Evolutionary conservation across 2,329 filamentous ascomycete species (phyloP).

Genomic region (Onygenales sp.): DNA sequence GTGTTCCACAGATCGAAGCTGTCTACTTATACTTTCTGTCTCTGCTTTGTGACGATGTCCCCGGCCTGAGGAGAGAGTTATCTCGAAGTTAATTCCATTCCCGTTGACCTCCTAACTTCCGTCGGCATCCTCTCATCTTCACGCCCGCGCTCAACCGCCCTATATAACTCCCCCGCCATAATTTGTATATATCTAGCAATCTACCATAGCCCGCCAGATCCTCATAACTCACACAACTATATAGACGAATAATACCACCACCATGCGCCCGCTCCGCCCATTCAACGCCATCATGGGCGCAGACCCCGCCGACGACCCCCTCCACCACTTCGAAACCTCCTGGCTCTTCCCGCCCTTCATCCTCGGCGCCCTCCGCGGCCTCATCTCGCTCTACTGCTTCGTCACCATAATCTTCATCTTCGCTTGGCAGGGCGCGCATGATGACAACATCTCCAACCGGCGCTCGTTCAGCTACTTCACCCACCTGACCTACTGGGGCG

Average conservation of each 20-base stretch:
- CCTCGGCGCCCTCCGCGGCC: slow-evolving; percentile 36
- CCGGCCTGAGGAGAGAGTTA: too few species aligned
- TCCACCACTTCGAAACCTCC: slow-evolving; percentile 66
- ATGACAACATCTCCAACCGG: slow-evolving; percentile 38
- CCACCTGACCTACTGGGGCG: slow-evolving; percentile 69
- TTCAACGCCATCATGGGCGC: slow-evolving; percentile 23
- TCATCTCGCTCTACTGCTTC: slow-evolving; percentile 56
- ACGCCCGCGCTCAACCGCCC: too few species aligned
- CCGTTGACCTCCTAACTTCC: too few species aligned
- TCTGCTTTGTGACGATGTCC: too few species aligned
- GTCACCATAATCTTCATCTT: slow-evolving; percentile 59
- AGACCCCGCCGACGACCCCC: slow-evolving; percentile 33
- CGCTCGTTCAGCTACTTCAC: slow-evolving; percentile 74
- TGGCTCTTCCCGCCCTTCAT: slow-evolving; percentile 60
- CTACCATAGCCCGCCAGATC: too few species aligned
- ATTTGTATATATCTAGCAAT: too few species aligned
- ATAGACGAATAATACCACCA: neutral
- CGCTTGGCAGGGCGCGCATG: slow-evolving; percentile 52
- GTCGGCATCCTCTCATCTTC: too few species aligned
- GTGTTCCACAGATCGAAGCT: too few species aligned
- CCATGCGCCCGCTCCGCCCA: slow-evolving; percentile 1
- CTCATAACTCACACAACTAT: neutral
- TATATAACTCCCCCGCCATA: too few species aligned
- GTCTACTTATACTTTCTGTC: too few species aligned
- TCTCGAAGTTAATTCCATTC: too few species aligned